phyloP scores from a whole-genome alignment of 2,329 filamentous ascomycete species.

The Fusarium aywerte region DNA sequence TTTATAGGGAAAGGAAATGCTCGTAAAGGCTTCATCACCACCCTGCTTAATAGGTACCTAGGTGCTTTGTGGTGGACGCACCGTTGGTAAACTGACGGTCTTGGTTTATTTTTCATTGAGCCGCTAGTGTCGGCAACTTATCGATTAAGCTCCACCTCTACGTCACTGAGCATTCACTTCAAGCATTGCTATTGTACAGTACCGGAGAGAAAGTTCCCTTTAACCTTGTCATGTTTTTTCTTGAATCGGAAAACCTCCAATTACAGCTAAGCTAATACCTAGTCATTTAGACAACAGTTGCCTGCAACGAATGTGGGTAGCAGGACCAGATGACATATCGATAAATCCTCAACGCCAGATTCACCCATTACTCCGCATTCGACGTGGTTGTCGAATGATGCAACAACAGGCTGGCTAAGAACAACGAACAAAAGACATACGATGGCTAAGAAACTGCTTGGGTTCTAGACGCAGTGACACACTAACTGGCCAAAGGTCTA shows the following conservation, averaged over 20 bases:
- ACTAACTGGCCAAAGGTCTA: neutral
- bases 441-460: conserved; percentile 2
- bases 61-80: neutral
- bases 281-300: neutral
- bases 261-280: conserved; percentile 22
- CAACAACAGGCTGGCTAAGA: conserved; percentile 24
- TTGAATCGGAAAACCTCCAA: conserved; percentile 14
- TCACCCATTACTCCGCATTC: conserved; percentile 28
- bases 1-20: conserved; percentile 73
- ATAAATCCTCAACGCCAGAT: conserved; percentile 31
- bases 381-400: conserved; percentile 16
- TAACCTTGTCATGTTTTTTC: neutral
- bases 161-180: conserved; percentile 19
- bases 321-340: conserved; percentile 1
- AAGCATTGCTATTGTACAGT: conserved; percentile 12
- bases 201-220: conserved; percentile 13
- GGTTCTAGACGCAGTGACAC: neutral
- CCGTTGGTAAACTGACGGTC: conserved; percentile 7
- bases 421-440: conserved; percentile 10
- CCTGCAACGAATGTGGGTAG: conserved; percentile 12
- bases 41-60: neutral
- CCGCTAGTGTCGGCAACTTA: conserved; percentile 44
- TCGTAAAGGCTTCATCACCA: conserved; percentile 49
- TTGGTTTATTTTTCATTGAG: conserved; percentile 4
- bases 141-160: conserved; percentile 36